phyloP scores from a whole-genome alignment of 75 land plant species.

The Isoetes taiwanensis region DNA sequence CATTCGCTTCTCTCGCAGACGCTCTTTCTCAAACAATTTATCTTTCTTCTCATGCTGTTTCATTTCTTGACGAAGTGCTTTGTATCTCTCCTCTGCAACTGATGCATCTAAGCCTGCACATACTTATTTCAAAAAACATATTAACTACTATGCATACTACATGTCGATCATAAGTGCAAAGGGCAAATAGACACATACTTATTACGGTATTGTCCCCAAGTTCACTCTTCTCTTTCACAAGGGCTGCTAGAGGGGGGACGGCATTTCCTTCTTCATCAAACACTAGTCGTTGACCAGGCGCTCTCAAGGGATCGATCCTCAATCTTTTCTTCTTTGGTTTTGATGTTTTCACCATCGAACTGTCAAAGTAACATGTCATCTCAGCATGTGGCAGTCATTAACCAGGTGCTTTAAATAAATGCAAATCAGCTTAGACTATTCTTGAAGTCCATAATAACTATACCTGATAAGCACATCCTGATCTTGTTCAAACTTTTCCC shows the following conservation, averaged over 20 bases:
- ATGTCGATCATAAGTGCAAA: not conserved
- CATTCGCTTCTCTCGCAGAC: conserved; percentile 42
- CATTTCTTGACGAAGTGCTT: conserved; percentile 48
- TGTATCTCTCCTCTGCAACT: conserved; percentile 51
- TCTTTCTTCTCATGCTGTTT: conserved; percentile 57
- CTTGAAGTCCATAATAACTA: not conserved
- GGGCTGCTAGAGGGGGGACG: conserved; percentile 55
- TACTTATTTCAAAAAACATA: not conserved
- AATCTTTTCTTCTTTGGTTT: conserved; percentile 72
- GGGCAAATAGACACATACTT: conserved; percentile 13
- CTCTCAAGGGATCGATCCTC: conserved; percentile 72
- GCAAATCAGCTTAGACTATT: not conserved
- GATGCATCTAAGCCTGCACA: conserved; percentile 1
- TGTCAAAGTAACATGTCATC: not conserved
- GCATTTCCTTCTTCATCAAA: conserved; percentile 86
- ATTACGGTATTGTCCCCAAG: conserved; percentile 16
- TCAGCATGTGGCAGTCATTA: conserved; percentile 7
- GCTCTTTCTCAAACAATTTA: conserved; percentile 40
- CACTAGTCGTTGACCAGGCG: conserved; percentile 52
- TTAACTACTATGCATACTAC: not conserved
- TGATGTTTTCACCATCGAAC: conserved; percentile 21
- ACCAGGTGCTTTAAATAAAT: not conserved
- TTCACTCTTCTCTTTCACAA: conserved; percentile 29
- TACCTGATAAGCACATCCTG: conserved; percentile 11
- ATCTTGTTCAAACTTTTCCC: conserved; percentile 1